Conservation (phyloP, 2,329 filamentous ascomycete genomes). For the Paraphoma chrysanthemicola region DNA sequence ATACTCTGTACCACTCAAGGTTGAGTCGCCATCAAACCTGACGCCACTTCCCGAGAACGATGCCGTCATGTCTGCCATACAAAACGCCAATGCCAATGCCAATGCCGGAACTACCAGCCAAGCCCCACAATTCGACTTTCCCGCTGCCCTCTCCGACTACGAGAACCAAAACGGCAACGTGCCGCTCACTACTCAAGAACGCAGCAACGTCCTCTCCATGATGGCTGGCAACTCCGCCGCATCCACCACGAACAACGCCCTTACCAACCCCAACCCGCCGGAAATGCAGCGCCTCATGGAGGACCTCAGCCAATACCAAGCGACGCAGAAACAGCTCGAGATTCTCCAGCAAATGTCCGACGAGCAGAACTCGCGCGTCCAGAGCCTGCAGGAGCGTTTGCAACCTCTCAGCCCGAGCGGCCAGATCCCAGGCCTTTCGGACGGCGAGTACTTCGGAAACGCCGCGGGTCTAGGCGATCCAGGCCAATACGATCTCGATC, state of each 20-base stretch:
- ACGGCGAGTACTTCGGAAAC: constrained; percentile 45
- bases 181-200: constrained; percentile 56
- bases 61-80: constrained; percentile 60
- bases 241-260: constrained; percentile 60
- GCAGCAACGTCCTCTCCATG: constrained; percentile 55
- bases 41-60: constrained; percentile 49
- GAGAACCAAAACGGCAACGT: constrained; percentile 55
- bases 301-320: constrained; percentile 67
- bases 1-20: constrained; percentile 43
- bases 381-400: constrained; percentile 75
- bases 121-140: constrained; percentile 53
- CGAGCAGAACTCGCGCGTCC: constrained; percentile 78
- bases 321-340: constrained; percentile 78
- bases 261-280: constrained; percentile 62
- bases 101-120: constrained; percentile 26
- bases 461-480: constrained; percentile 43
- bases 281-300: constrained; percentile 65
- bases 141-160: constrained; percentile 55
- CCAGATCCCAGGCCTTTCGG: constrained; percentile 71
- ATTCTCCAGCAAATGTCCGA: constrained; percentile 78
- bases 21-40: constrained; percentile 49
- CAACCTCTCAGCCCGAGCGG: constrained; percentile 83
- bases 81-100: constrained; percentile 42
- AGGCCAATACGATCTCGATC: constrained; percentile 56
- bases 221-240: constrained; percentile 56